Base-by-base conservation (phyloP, 2,329 filamentous ascomycete species). In the Paracoccidioides lutzii region DNA sequence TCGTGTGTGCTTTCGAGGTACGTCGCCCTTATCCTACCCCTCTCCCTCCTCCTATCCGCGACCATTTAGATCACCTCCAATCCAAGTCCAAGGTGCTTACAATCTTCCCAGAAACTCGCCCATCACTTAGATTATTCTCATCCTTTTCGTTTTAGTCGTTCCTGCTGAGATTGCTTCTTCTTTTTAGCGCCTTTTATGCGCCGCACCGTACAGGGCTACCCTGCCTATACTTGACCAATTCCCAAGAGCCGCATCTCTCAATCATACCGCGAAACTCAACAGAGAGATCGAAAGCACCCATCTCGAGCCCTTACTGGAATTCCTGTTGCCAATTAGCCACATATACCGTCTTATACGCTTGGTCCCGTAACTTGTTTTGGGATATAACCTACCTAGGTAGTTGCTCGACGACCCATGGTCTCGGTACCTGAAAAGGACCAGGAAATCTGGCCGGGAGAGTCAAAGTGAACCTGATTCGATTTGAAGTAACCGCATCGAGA, bases 401-500 rank as follows among this genome's bases (percentile, higher is more conserved):
- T 40, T 33, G 52, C 22, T 32, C 30, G 15, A 38, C 43, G 45
- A 58, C 58, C 52, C 59, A 61, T 61, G 59, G 53, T 58, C 52
- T 55, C 54, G 48, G 58, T 53, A 48, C 42, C 43, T 51, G 53
- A 51, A 42, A 57, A 41, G 55, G 57, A 51, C 60, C 60, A 60
- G 59, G 57, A 44, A 52, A 48, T 46, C 59, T 60, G 57, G 57
- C 59, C 58, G 46, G 58, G 53, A 52, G 43, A 38, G 35, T 46
- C 15, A 28, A 32, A 43, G 30, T 48, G 51, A 45, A 38, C 10
- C 37, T 45, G 40, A 52, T 55, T 45, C 22, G 35, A 46, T 51
- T 50, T 22, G 28, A 40, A 14, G 7, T 53, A 51, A n/a, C 35
- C 37, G 33, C 49, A 43, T 50, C 37, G 40, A 42, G 4, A 28